These are phyloP conservation scores for Candida hungchunana DNA, from an alignment of 805 yeast genomes.

Conservation along the genomic window DNA sequence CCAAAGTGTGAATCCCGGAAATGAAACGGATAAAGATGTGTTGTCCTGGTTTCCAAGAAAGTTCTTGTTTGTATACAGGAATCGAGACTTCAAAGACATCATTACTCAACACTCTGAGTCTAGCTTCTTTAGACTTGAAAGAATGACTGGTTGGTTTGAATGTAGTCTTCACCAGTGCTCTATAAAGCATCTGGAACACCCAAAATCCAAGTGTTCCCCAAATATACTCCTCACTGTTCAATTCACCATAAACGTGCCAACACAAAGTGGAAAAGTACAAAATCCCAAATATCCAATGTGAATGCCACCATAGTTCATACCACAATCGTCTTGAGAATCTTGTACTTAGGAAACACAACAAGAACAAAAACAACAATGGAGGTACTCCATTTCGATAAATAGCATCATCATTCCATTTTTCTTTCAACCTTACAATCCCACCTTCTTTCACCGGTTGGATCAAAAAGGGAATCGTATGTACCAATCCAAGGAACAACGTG, in stretches of 20 bases:
- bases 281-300: constrained; percentile 50
- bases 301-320: constrained; percentile 47
- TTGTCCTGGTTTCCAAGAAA: constrained; percentile 51
- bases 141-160: constrained; percentile 40
- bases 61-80: constrained; percentile 26
- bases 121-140: constrained; percentile 36
- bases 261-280: constrained; percentile 44
- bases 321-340: constrained; percentile 34
- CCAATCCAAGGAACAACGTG: constrained; percentile 40
- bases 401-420: constrained; percentile 22
- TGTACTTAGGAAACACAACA: constrained; percentile 41
- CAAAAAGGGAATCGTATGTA: constrained; percentile 50
- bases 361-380: constrained; percentile 40
- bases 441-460: constrained; percentile 44
- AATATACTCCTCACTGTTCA: constrained; percentile 39
- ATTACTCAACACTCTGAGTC: constrained; percentile 21
- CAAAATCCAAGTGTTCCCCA: constrained; percentile 50
- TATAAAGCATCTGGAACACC: constrained; percentile 43
- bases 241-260: constrained; percentile 37
- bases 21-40: constrained; percentile 47
- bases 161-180: constrained; percentile 42
- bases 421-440: constrained; percentile 32
- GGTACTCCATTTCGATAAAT: constrained; percentile 41
- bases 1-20: constrained; percentile 39
- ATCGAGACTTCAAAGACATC: constrained; percentile 35